Evolutionary conservation across 495 filamentous ascomycete genomes (phyloP).

Genomic region (Neurospora sublineolata): DNA sequence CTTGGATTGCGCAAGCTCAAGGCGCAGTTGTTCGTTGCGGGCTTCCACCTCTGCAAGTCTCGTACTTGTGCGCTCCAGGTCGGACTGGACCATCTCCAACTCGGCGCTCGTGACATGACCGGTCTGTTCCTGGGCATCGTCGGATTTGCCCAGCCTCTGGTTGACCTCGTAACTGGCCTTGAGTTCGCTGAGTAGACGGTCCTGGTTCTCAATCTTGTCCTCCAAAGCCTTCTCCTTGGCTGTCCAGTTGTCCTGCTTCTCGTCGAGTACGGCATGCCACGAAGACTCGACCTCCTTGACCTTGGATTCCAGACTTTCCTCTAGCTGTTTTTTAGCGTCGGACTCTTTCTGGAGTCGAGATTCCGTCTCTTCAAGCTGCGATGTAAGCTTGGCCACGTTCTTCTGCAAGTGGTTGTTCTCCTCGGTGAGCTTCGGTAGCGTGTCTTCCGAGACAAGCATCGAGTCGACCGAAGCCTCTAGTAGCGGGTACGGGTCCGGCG

Average conservation of each 20-base stretch:
- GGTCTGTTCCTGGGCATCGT: slow-evolving; percentile 45
- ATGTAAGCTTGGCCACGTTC: slow-evolving; percentile 67
- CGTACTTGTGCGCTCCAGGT: slow-evolving; percentile 79
- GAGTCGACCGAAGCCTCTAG: slow-evolving; percentile 94
- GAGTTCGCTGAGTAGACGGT: slow-evolving; percentile 81
- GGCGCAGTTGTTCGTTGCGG: slow-evolving; percentile 81
- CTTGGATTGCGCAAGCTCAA: slow-evolving; percentile 81
- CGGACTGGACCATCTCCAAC: slow-evolving; percentile 81
- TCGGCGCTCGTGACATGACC: slow-evolving; percentile 72
- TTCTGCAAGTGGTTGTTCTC: slow-evolving; percentile 81
- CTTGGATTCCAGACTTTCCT: slow-evolving; percentile 61
- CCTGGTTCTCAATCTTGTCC: slow-evolving; percentile 90
- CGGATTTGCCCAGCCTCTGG: slow-evolving; percentile 67
- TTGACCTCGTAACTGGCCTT: slow-evolving; percentile 97
- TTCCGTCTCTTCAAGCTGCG: slow-evolving; percentile 83
- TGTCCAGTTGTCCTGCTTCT: slow-evolving; percentile 94
- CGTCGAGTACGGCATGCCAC: slow-evolving; percentile 82
- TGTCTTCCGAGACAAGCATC: slow-evolving; percentile 80
- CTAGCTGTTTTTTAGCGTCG: slow-evolving; percentile 55
- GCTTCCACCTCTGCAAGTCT: slow-evolving; percentile 85
- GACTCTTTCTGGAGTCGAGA: slow-evolving; percentile 62
- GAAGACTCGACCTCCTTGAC: slow-evolving; percentile 81
- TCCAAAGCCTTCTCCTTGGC: slow-evolving; percentile 86
- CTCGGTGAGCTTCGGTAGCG: slow-evolving; percentile 68
- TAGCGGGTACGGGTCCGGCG: slow-evolving; percentile 90